Conservation (phyloP, 2,329 filamentous ascomycete species). For the Ilyonectria destructans region DNA sequence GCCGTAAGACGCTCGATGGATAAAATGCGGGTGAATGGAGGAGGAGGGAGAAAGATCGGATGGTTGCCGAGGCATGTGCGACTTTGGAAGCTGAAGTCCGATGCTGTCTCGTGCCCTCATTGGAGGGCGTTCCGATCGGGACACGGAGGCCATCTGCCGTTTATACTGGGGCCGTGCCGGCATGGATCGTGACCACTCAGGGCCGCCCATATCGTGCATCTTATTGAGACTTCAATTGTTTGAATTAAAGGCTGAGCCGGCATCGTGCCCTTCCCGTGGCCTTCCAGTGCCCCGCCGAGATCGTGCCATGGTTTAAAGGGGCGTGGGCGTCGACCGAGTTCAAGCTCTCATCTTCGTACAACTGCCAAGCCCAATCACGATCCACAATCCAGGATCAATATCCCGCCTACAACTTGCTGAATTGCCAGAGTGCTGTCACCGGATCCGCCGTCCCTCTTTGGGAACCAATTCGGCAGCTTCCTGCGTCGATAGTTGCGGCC, state of each 20-base stretch:
- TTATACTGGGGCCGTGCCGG: slow-evolving; percentile 15
- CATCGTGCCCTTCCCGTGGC: not conserved
- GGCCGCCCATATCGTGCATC: slow-evolving; percentile 1
- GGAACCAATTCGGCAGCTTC: slow-evolving; percentile 4
- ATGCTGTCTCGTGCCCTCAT: slow-evolving; percentile 12
- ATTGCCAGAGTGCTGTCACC: slow-evolving; percentile 2
- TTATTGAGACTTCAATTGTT: not conserved
- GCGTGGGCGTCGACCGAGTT: not conserved
- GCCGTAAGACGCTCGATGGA: not conserved
- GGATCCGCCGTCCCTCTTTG: slow-evolving; percentile 8
- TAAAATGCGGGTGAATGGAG: not conserved
- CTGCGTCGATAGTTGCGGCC: slow-evolving; percentile 9
- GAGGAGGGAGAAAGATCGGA: slow-evolving; percentile 5
- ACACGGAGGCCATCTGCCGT: slow-evolving; percentile 31
- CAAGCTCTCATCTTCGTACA: not conserved
- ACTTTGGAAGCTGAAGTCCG: slow-evolving; percentile 9
- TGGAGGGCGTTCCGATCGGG: slow-evolving; percentile 29
- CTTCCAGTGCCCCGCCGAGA: not conserved
- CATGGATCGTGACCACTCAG: not conserved
- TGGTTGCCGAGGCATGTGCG: slow-evolving; percentile 18
- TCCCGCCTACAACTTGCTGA: not conserved
- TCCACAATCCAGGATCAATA: not conserved
- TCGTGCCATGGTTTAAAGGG: not conserved
- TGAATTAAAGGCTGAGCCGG: not conserved
- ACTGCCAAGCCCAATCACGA: not conserved